These are phyloP conservation scores for Geranomyces michiganensis DNA, from an alignment of 192 early-diverging fungal species.

Conservation along the genomic window DNA sequence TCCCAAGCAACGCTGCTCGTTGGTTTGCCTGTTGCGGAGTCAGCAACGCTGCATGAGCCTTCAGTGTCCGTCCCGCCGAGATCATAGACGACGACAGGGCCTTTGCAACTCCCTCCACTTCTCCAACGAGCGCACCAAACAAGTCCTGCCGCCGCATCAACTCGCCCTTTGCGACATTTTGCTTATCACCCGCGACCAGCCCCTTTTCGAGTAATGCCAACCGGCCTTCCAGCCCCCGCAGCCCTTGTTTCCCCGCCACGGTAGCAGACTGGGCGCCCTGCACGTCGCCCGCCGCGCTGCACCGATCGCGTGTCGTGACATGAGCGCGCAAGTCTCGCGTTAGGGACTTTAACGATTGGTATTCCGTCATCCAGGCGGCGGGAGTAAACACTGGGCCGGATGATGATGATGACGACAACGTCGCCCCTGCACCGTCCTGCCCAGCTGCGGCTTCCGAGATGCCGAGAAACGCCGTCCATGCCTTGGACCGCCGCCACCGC, in stretches of 20 bases:
- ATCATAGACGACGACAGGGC: not conserved
- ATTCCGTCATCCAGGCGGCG: slow-evolving; percentile 82
- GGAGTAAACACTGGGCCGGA: slow-evolving; percentile 47
- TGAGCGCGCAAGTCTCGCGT: slow-evolving; percentile 74
- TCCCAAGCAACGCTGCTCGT: slow-evolving; percentile 1
- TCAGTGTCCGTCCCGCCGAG: slow-evolving; percentile 58
- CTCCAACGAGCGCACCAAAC: too few relatives aligned
- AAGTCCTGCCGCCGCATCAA: not conserved
- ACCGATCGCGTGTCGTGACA: slow-evolving; percentile 73
- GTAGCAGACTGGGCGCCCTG: slow-evolving; percentile 76
- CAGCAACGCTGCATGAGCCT: slow-evolving; percentile 26
- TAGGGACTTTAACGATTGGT: slow-evolving; percentile 59
- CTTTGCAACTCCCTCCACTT: slow-evolving; percentile 47
- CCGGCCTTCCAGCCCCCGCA: slow-evolving; percentile 54
- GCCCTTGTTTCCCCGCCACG: slow-evolving; percentile 74
- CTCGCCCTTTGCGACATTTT: too few relatives aligned
- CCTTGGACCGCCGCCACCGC: slow-evolving; percentile 72
- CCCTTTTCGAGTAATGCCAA: slow-evolving; percentile 58
- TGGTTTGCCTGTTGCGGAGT: slow-evolving; percentile 10
- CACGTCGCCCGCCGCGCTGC: slow-evolving; percentile 72
- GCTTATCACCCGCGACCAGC: slow-evolving; percentile 24
- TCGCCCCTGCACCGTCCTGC: not conserved
- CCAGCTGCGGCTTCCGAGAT: slow-evolving; percentile 49
- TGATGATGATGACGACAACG: not conserved
- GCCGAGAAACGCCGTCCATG: slow-evolving; percentile 77